These are phyloP conservation scores for Plasmodium sp. DNA, from an alignment of 169 alveolate genomes.

Conservation along the genomic window DNA sequence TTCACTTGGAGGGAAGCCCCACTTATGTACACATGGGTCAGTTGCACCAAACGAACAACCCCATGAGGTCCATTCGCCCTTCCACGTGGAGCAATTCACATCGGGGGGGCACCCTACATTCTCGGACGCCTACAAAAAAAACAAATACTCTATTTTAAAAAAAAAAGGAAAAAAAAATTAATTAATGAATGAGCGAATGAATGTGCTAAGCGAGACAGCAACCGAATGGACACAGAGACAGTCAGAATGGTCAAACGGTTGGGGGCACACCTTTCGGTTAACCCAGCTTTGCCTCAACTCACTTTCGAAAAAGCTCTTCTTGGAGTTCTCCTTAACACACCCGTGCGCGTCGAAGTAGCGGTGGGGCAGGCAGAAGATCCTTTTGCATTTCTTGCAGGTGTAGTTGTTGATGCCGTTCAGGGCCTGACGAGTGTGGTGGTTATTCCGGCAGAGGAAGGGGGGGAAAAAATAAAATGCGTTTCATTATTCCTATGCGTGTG, in stretches of 20 bases:
- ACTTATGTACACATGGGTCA: not conserved
- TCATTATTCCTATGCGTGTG: not conserved
- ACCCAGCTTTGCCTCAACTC: not conserved
- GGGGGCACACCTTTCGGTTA: not conserved
- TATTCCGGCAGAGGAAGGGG: not conserved
- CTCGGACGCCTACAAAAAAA: conserved; percentile 12
- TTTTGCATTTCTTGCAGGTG: conserved; percentile 53
- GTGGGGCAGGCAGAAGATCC: conserved; percentile 47
- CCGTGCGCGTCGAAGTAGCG: conserved; percentile 21
- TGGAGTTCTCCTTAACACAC: not conserved
- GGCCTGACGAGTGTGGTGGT: conserved; percentile 5
- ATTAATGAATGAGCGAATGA: not conserved
- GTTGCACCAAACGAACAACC: not conserved
- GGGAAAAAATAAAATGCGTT: not conserved
- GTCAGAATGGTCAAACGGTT: not conserved
- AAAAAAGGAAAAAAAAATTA: not conserved
- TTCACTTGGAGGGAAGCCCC: not conserved
- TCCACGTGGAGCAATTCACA: not conserved
- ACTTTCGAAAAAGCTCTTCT: conserved; percentile 48
- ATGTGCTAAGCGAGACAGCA: not conserved
- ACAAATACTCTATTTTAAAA: conserved; percentile 42
- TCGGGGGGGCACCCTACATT: not conserved
- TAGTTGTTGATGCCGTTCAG: conserved; percentile 57
- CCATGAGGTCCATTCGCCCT: not conserved
- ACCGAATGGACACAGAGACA: not conserved